A percentile compares a stretch with the other conserved stretches of the same genome.
These are phyloP conservation scores for Rhizophora apiculata DNA, from an alignment of 345 rosid genomes.

Conservation along the genomic window DNA sequence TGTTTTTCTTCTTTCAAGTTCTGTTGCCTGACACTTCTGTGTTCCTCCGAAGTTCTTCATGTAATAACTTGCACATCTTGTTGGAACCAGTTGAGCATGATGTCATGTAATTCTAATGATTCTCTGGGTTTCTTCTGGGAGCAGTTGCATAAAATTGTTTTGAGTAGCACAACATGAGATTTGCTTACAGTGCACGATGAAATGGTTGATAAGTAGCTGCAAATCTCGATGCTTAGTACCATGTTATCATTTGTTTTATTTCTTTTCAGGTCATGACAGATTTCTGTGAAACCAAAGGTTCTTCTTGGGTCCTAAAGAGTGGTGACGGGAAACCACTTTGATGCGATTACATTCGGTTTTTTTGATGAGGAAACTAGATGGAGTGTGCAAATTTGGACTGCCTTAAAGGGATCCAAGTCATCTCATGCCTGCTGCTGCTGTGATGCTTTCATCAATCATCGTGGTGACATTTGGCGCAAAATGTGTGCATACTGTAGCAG, in stretches of 20 bases:
- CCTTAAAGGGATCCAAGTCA: no score
- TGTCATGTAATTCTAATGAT: no score
- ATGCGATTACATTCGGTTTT: background rate
- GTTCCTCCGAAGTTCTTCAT: background rate
- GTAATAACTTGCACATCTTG: no score
- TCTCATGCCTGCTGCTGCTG: no score
- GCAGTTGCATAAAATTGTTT: no score
- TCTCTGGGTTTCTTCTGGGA: no score
- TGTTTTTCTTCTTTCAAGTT: background rate
- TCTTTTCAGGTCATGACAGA: conserved; percentile 47
- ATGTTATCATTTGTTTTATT: background rate
- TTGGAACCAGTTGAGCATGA: no score
- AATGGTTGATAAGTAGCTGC: background rate
- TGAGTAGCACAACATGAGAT: no score
- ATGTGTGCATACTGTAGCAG: no score
- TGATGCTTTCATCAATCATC: no score
- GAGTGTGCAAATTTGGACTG: background rate
- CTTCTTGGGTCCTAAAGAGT: conserved; percentile 55
- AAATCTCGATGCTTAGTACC: background rate
- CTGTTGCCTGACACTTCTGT: no score
- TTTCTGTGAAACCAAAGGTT: conserved; percentile 52
- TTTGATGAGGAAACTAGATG: background rate
- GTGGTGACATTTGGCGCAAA: no score
- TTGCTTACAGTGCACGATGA: background rate
- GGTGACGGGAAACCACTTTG: conserved; percentile 34